These are phyloP conservation scores for Auricularia cornea DNA, from an alignment of 768 basidiomycete species.

Conservation along the genomic window DNA sequence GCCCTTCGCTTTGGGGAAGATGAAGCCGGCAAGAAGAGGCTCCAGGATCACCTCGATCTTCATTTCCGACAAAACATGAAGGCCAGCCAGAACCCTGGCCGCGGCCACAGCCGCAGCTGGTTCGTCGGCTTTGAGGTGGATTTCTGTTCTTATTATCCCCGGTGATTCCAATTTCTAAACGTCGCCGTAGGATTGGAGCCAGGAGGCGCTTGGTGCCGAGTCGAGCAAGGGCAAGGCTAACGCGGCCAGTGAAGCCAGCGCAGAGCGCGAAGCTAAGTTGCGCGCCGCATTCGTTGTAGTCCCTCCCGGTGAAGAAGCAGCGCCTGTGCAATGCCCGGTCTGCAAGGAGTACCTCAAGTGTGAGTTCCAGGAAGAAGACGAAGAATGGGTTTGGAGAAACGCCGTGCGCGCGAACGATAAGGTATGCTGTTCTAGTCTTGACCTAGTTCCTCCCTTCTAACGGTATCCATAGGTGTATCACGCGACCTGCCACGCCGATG, in stretches of 20 bases:
- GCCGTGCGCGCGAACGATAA: constrained; percentile 76
- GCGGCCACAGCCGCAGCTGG: constrained; percentile 89
- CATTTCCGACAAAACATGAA: constrained; percentile 92
- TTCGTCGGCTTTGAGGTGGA: constrained; percentile 74
- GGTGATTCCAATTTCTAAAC: constrained; percentile 6
- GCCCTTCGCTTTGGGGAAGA: constrained; percentile 78
- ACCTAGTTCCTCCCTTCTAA: constrained; percentile 4
- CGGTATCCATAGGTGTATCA: constrained; percentile 63
- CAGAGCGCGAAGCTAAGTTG: constrained; percentile 68
- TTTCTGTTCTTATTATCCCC: constrained; percentile 10
- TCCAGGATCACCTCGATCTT: constrained; percentile 91
- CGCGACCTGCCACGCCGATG: constrained; percentile 90
- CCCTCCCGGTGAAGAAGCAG: constrained; percentile 83
- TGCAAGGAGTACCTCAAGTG: constrained; percentile 91
- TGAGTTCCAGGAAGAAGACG: constrained; percentile 91
- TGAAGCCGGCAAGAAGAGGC: constrained; percentile 56
- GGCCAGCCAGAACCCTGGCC: constrained; percentile 64
- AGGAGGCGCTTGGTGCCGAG: constrained; percentile 46
- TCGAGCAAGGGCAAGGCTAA: constrained; percentile 61
- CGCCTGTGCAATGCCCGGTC: constrained; percentile 79
- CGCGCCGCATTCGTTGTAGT: constrained; percentile 77
- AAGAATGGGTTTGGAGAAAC: constrained; percentile 98
- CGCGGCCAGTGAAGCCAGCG: constrained; percentile 50
- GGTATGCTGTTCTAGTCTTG: constrained; percentile 38
- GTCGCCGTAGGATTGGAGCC: constrained; percentile 72